Percentiles rank a stretch among this genome's conserved stretches.
Evolutionary conservation across 345 rosid genomes (phyloP).

Genomic region (Lagerstroemia speciosa): DNA sequence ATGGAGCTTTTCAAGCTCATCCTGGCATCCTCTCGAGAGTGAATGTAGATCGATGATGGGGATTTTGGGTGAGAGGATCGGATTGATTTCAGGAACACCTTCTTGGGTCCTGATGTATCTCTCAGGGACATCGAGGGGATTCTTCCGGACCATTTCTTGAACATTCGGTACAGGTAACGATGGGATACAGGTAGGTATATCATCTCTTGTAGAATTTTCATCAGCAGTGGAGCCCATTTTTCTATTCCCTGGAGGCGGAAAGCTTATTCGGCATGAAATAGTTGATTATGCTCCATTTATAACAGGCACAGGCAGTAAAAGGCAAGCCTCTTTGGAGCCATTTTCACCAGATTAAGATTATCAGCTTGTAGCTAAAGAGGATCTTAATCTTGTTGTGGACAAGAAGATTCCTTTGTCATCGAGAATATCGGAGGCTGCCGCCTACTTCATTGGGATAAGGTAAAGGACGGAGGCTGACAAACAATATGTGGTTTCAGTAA

Average conservation of each 20-base stretch:
- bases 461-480: not conserved
- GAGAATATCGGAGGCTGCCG: not conserved
- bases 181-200: not conserved
- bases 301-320: not conserved
- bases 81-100: conserved; percentile 3
- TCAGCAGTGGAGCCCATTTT: conserved; percentile 8
- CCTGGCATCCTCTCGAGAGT: conserved; percentile 5
- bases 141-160: conserved; percentile 22
- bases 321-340: not conserved
- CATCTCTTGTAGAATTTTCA: not conserved
- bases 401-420: not conserved
- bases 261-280: not conserved
- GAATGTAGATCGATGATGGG: conserved; percentile 18
- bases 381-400: not conserved
- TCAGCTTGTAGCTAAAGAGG: no score
- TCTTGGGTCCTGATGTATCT: conserved; percentile 18
- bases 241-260: not conserved
- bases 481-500: not conserved
- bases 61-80: conserved; percentile 16
- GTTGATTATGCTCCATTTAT: no score
- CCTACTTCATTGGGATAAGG: not conserved
- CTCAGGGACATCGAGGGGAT: conserved; percentile 21
- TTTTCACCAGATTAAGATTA: not conserved
- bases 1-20: conserved; percentile 21
- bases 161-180: conserved; percentile 25